These are phyloP conservation scores for Sechiopsis laciniata DNA, from an alignment of 306 rosid genomes.

Conservation along the genomic window DNA sequence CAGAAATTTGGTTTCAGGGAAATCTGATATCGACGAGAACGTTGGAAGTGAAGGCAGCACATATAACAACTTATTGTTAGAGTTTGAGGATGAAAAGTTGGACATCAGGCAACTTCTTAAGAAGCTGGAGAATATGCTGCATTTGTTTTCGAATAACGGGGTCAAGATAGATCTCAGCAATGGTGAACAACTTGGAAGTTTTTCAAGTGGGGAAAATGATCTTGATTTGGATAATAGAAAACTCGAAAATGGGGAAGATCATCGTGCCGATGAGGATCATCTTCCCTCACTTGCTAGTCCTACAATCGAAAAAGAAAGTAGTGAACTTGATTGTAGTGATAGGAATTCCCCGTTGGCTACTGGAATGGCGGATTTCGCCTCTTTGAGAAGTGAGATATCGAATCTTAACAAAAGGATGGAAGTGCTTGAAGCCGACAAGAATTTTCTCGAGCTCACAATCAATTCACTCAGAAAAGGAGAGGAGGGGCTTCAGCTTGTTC, in stretches of 20 bases:
- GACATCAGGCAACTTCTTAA: conserved; percentile 47
- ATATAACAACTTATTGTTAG: conserved; percentile 31
- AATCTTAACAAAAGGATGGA: conserved; percentile 50
- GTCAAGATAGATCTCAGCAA: conserved; percentile 20
- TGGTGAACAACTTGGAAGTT: conserved; percentile 25
- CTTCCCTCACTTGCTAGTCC: conserved; percentile 29
- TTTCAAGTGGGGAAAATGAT: conserved; percentile 19
- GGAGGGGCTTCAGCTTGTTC: conserved; percentile 59
- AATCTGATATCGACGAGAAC: conserved; percentile 27
- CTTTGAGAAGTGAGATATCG: conserved; percentile 32
- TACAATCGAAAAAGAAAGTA: conserved; percentile 26
- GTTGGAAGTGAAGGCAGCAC: conserved; percentile 27
- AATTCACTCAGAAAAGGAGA: conserved; percentile 49
- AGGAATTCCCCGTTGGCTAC: conserved; percentile 25
- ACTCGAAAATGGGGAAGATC: conserved; percentile 6
- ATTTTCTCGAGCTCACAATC: conserved; percentile 54
- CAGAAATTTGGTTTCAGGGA: conserved; percentile 29
- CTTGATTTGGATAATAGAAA: conserved; percentile 15
- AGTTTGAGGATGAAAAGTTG: conserved; percentile 53
- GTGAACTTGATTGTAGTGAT: conserved; percentile 28
- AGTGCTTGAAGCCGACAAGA: conserved; percentile 56
- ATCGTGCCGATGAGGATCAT: neutral
- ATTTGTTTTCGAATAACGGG: conserved; percentile 36
- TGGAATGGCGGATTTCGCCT: conserved; percentile 29
- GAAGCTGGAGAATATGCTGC: conserved; percentile 63